Evolutionary conservation across 768 basidiomycete species (phyloP).

Genomic region (Lactarius psammicola): DNA sequence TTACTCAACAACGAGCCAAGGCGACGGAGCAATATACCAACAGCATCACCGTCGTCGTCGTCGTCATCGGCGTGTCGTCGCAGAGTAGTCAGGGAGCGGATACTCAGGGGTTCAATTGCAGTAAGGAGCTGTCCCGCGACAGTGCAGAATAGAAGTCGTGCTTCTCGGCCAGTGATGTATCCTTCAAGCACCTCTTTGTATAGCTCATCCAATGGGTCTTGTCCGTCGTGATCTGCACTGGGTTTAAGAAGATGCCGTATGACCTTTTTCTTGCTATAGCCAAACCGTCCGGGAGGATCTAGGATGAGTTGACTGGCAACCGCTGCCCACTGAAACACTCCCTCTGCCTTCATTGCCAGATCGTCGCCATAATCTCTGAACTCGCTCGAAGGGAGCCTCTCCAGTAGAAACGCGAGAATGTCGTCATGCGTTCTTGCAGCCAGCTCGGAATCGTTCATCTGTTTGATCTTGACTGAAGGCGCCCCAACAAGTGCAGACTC

Average conservation of each 20-base stretch:
- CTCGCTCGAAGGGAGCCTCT: not conserved
- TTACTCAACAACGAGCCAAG: conserved; percentile 6
- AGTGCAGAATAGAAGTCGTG: not conserved
- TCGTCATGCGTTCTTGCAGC: not conserved
- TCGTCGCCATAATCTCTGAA: not conserved
- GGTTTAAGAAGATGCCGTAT: not conserved
- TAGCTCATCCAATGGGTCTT: not conserved
- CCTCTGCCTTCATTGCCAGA: not conserved
- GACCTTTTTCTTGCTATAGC: not conserved
- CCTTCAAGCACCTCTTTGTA: not conserved
- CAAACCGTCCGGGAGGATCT: not conserved
- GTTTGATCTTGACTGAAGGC: not conserved
- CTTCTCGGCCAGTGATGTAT: not conserved
- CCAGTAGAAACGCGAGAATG: not conserved
- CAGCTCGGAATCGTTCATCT: not conserved
- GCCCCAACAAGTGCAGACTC: not conserved
- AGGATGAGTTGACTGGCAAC: not conserved
- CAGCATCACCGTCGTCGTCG: not conserved
- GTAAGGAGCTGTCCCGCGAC: not conserved
- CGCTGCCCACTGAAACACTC: conserved; percentile 4
- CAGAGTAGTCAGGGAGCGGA: not conserved
- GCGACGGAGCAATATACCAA: not conserved
- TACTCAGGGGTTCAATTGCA: not conserved
- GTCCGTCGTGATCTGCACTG: not conserved
- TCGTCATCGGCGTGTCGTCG: not conserved